A percentile compares a stretch with the other conserved stretches of the same genome.
Evolutionary conservation across 257 asterid genomes (phyloP).

Genomic region (Nicotiana benthamiana): DNA sequence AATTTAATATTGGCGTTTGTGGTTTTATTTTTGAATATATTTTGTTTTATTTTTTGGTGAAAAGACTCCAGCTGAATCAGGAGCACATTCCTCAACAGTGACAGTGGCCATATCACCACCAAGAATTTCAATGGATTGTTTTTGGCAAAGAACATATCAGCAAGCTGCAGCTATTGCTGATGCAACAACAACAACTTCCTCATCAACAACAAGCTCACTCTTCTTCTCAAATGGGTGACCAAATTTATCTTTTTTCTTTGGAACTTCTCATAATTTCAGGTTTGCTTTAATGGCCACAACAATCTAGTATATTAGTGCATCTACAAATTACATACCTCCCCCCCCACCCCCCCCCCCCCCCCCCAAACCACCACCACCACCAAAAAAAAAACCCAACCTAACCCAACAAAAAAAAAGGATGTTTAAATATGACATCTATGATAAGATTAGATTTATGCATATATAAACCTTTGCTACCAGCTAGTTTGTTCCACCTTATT

Average conservation of each 20-base stretch:
- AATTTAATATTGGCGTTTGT: not conserved
- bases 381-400: no score
- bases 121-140: constrained; percentile 62
- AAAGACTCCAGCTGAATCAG: constrained; percentile 85
- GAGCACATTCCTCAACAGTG: constrained; percentile 59
- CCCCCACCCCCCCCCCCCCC: no score
- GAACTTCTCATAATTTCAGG: not conserved
- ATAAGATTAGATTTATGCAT: not conserved
- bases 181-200: constrained; percentile 35
- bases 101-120: constrained; percentile 76
- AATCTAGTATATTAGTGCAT: not conserved
- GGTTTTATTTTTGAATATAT: not conserved
- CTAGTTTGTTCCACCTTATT: not conserved
- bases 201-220: constrained; percentile 21
- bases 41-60: not conserved
- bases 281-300: not conserved
- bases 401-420: not conserved
- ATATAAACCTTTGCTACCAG: not conserved
- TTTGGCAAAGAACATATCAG: constrained; percentile 42
- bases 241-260: not conserved
- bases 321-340: not conserved
- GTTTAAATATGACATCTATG: not conserved
- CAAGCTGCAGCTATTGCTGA: constrained; percentile 4
- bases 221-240: constrained; percentile 41
- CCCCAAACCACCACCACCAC: no score